Evolutionary conservation across 352 stramenopile genomes (phyloP).

Genomic region (Pythium guiyangense): DNA sequence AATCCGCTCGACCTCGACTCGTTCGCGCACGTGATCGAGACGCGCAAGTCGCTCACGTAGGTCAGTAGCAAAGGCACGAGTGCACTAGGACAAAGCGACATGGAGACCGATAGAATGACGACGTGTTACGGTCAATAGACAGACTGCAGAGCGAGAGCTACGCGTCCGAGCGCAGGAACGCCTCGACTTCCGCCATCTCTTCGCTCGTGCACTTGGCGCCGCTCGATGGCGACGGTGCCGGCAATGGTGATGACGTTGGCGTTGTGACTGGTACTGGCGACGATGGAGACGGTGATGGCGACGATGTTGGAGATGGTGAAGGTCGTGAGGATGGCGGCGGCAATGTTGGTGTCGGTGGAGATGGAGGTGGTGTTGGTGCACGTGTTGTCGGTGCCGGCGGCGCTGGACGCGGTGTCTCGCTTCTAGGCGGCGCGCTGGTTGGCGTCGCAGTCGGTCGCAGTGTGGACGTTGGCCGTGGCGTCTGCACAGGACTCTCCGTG

Average conservation of each 20-base stretch:
- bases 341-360: too few relatives aligned
- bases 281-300: too few relatives aligned
- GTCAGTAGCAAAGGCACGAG: not conserved
- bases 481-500: not conserved
- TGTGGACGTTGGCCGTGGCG: not conserved
- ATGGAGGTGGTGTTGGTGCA: too few relatives aligned
- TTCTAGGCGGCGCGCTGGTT: not conserved
- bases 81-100: not conserved
- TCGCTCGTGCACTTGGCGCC: slow-evolving; percentile 13
- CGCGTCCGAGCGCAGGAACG: slow-evolving; percentile 11
- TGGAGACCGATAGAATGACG: too few relatives aligned
- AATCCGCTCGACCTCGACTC: slow-evolving; percentile 26
- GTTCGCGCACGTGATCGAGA: slow-evolving; percentile 26
- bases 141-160: too few relatives aligned
- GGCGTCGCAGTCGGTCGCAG: not conserved
- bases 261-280: not conserved
- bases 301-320: too few relatives aligned
- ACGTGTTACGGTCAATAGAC: too few relatives aligned
- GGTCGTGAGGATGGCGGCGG: too few relatives aligned
- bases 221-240: slow-evolving; percentile 3
- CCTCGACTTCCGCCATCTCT: slow-evolving; percentile 15
- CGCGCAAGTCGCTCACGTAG: slow-evolving; percentile 23
- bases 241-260: too few relatives aligned
- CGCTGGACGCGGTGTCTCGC: not conserved
- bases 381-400: too few relatives aligned